These are phyloP conservation scores for Whalleya microplaca DNA, from an alignment of 2,329 filamentous ascomycete species.

Conservation along the genomic window DNA sequence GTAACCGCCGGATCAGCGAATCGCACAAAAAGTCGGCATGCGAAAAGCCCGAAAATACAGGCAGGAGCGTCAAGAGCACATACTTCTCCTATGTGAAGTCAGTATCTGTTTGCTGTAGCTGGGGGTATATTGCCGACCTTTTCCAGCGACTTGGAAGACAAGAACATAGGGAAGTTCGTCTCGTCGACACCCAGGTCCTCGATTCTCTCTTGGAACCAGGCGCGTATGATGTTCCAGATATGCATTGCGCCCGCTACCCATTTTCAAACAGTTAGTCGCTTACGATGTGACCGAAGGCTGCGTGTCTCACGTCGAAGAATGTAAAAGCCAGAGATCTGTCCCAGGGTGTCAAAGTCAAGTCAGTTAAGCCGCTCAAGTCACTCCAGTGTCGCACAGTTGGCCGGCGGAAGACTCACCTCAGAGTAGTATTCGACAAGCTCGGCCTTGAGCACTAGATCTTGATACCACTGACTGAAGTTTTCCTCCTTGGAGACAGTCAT, in stretches of 20 bases:
- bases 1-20: conserved; percentile 42
- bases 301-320: conserved; percentile 69
- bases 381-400: conserved; percentile 2
- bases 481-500: conserved; percentile 85
- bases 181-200: conserved; percentile 93
- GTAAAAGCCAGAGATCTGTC: conserved; percentile 93
- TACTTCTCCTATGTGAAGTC: conserved; percentile 25
- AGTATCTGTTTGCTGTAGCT: neutral
- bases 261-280: conserved; percentile 7
- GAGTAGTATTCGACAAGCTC: conserved; percentile 96
- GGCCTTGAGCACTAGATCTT: conserved; percentile 95
- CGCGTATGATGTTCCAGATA: conserved; percentile 68
- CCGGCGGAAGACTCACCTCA: conserved; percentile 30
- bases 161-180: conserved; percentile 94
- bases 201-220: conserved; percentile 74
- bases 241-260: conserved; percentile 59
- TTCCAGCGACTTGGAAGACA: conserved; percentile 85
- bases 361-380: neutral
- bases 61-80: neutral
- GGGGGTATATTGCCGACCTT: conserved; percentile 46
- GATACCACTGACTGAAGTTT: conserved; percentile 95
- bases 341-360: conserved; percentile 29
- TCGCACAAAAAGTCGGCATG: neutral
- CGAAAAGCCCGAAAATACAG: neutral
- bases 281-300: neutral